Conservation (phyloP, 2,329 filamentous ascomycete genomes). For the Thielaviopsis ethacetica region DNA sequence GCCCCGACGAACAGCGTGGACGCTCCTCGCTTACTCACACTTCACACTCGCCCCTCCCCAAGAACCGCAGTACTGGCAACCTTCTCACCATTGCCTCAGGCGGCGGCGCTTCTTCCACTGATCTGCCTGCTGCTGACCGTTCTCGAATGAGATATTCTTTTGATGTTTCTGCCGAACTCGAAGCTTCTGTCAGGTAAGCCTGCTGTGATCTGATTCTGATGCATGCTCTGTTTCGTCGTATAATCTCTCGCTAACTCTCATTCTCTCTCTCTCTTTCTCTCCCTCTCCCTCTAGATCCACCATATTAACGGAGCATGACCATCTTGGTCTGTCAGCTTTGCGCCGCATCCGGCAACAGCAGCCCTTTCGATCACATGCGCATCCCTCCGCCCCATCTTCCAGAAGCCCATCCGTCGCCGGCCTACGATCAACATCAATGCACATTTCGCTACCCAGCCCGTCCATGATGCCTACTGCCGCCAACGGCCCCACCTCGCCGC, state of each 20-base stretch:
- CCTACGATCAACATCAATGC: conserved; percentile 58
- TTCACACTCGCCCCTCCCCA: conserved; percentile 6
- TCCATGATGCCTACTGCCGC: conserved; percentile 30
- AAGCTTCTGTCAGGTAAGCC: conserved; percentile 6
- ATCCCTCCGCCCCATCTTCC: conserved; percentile 49
- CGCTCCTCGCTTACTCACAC: not conserved
- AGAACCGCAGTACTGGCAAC: conserved; percentile 11
- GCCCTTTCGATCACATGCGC: conserved; percentile 45
- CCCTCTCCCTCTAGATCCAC: too few species aligned
- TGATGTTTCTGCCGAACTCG: conserved; percentile 8
- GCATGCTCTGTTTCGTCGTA: not conserved
- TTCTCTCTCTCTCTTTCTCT: conserved; percentile 15
- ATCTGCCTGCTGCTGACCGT: not conserved
- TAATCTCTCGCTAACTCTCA: not conserved
- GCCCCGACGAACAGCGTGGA: not conserved
- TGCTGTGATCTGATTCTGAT: too few species aligned
- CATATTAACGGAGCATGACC: conserved; percentile 71
- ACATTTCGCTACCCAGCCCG: conserved; percentile 43
- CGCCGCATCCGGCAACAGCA: conserved; percentile 86
- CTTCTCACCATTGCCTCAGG: conserved; percentile 3
- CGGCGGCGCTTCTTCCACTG: not conserved
- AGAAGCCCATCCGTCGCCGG: conserved; percentile 39
- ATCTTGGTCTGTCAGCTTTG: conserved; percentile 71
- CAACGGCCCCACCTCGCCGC: conserved; percentile 54
- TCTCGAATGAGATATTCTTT: conserved; percentile 9